A percentile compares a stretch with the other conserved stretches of the same genome.
These are phyloP conservation scores for Neofusicoccum sp. DNA, from an alignment of 2,329 filamentous ascomycete genomes.

Conservation along the genomic window DNA sequence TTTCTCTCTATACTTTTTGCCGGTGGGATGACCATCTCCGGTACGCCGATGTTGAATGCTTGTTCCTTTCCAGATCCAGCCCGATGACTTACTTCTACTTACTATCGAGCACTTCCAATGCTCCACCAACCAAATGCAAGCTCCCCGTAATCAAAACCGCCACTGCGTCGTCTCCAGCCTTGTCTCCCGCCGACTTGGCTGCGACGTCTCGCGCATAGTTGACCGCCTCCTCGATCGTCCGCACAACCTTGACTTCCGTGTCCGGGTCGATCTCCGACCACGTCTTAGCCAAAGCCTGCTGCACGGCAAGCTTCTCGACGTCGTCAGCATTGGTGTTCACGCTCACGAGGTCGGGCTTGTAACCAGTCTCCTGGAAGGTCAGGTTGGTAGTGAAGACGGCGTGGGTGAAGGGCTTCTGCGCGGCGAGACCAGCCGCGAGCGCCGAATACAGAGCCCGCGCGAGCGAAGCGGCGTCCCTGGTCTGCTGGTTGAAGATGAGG, in stretches of 20 bases:
- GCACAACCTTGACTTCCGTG: slow-evolving; percentile 54
- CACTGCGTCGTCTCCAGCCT: slow-evolving; percentile 44
- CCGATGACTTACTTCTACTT: too few species aligned
- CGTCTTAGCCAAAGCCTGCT: slow-evolving; percentile 61
- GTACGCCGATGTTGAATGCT: too few species aligned
- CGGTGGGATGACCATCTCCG: too few species aligned
- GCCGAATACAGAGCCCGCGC: slow-evolving; percentile 62
- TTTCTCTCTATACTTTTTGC: too few species aligned
- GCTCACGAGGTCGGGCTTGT: slow-evolving; percentile 61
- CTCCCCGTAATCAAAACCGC: slow-evolving; percentile 78
- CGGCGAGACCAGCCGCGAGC: slow-evolving; percentile 43
- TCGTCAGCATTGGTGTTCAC: slow-evolving; percentile 60
- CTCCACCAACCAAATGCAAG: slow-evolving; percentile 77
- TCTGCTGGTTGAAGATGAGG: slow-evolving; percentile 91
- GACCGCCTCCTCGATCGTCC: slow-evolving; percentile 70
- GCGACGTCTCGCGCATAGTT: slow-evolving; percentile 49
- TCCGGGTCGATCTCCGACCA: slow-evolving; percentile 51
- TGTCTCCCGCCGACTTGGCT: slow-evolving; percentile 26
- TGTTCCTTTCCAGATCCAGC: too few species aligned
- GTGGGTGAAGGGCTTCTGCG: slow-evolving; percentile 59
- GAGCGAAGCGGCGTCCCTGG: slow-evolving; percentile 68
- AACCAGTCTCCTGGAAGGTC: slow-evolving; percentile 61
- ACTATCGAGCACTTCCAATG: slow-evolving; percentile 68
- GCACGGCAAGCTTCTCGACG: slow-evolving; percentile 62
- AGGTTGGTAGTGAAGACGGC: slow-evolving; percentile 82